Evolutionary conservation across 208 protist species (phyloP), one percentile per base, ranked within the genome.

Genomic region (Leishmania guyanensis): DNA sequence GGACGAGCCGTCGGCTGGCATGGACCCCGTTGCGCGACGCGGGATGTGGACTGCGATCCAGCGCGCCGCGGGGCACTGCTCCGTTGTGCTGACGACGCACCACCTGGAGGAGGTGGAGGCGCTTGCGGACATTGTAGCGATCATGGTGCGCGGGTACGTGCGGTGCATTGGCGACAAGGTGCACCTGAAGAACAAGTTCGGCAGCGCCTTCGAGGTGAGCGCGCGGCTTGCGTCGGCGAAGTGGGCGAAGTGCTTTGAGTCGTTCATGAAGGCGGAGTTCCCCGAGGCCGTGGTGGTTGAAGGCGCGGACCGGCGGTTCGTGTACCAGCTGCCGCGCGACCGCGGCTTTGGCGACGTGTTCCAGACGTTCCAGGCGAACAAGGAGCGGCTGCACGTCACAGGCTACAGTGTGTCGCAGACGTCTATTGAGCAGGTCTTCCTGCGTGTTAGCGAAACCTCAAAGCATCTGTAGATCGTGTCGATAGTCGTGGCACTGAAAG

Each of bases 81-180:
- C 93, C 16, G 88, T 96, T 9, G 89, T 96, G 83, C 84, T 99
- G 75, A 98, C 97, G 72, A 98, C 97, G 71, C 97, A 99, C 82
- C 94, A 98, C 75, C 86, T 99, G 87, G 96, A 98, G 79, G 97
- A 99, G 90, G 92, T 94, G 80, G 95, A 98, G 83, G 94, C 92
- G 5, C 83, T 99, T 12, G 91, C 91, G 46, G 71, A 88, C 72
- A 81, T 83, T 26, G 84, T 97, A 16, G 92, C 90, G 20, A 97
- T 99, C 66, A 98, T 99, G 93, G 84, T 88, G 50, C 77, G 92
- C 53, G 97, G 97, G 60, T 76, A 72, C 36, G 74, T 99, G 33
- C 86, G 86, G 5, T 98, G 94, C 77, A 78, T 99, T 33, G 98
- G 98, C 50, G 89, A 85, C 33, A 85, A 88, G 62, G 86, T 92